Evolutionary conservation across 176 grass and related monocot species (phyloP).

Genomic region (Carex pumila): DNA sequence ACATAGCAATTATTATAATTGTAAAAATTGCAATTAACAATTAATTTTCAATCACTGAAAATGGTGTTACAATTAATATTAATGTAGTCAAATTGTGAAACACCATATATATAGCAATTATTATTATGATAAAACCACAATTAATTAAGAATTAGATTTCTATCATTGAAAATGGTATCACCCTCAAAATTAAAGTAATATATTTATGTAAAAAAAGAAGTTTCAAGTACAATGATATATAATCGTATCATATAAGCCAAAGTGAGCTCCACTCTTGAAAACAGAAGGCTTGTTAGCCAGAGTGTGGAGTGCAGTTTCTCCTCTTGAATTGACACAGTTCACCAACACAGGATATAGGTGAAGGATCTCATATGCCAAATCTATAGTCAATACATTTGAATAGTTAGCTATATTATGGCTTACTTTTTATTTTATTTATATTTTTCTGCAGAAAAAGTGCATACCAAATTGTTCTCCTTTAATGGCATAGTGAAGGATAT

Average conservation of each 20-base stretch:
- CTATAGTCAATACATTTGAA: neutral
- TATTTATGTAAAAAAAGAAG: neutral
- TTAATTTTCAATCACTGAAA: too few relatives aligned
- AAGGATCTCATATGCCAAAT: neutral
- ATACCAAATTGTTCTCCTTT: neutral
- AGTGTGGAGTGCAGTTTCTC: slow-evolving; percentile 7
- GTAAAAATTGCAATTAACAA: too few relatives aligned
- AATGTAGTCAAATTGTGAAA: too few relatives aligned
- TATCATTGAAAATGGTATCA: neutral
- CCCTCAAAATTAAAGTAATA: neutral
- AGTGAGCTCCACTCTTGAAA: slow-evolving; percentile 17
- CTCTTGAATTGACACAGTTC: neutral
- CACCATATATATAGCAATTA: too few relatives aligned
- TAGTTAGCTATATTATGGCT: neutral
- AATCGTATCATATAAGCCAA: neutral
- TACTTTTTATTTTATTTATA: neutral
- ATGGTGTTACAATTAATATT: too few relatives aligned
- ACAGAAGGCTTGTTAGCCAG: neutral
- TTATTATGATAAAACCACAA: neutral
- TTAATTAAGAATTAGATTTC: neutral
- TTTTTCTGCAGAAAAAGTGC: neutral
- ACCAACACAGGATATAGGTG: neutral
- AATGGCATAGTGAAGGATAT: slow-evolving; percentile 1
- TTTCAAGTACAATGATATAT: neutral
- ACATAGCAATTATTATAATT: too few relatives aligned